These are phyloP conservation scores for Backusella tarrabulga DNA, from an alignment of 192 early-diverging fungal species.

Conservation along the genomic window DNA sequence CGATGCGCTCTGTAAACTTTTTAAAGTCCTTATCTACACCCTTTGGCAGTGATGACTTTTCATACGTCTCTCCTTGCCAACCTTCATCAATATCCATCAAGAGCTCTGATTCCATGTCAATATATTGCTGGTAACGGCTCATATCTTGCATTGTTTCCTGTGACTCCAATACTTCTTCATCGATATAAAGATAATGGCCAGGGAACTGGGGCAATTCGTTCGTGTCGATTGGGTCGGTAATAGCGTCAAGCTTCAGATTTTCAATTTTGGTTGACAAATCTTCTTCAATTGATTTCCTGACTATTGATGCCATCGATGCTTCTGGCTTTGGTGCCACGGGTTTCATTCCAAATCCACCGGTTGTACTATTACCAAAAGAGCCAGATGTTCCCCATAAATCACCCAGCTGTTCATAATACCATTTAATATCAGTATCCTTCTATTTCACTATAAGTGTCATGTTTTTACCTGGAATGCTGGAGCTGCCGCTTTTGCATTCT, in stretches of 20 bases:
- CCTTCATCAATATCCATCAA: constrained; percentile 35
- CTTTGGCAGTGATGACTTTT: constrained; percentile 65
- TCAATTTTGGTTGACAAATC: background rate
- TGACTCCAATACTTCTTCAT: constrained; percentile 42
- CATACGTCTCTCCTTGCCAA: constrained; percentile 85
- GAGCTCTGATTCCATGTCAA: constrained; percentile 39
- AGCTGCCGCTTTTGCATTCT: background rate
- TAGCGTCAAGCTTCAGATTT: background rate
- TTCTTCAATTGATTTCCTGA: background rate
- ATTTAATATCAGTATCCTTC: background rate
- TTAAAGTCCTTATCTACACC: constrained; percentile 81
- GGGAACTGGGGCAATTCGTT: constrained; percentile 32
- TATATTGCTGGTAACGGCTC: constrained; percentile 42
- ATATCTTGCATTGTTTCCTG: constrained; percentile 37
- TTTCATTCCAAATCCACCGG: background rate
- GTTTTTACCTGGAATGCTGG: constrained; percentile 13
- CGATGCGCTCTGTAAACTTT: constrained; percentile 70
- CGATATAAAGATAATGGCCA: constrained; percentile 52
- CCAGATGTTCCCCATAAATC: constrained; percentile 5
- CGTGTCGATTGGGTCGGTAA: background rate
- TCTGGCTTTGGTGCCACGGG: background rate
- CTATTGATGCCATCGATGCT: background rate
- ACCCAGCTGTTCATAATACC: background rate
- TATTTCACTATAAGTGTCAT: too few species aligned
- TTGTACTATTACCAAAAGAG: background rate